Evolutionary conservation across 352 stramenopile genomes (phyloP), one percentile per base, ranked within the genome.

Genomic region (Globisporangium spiculum): DNA sequence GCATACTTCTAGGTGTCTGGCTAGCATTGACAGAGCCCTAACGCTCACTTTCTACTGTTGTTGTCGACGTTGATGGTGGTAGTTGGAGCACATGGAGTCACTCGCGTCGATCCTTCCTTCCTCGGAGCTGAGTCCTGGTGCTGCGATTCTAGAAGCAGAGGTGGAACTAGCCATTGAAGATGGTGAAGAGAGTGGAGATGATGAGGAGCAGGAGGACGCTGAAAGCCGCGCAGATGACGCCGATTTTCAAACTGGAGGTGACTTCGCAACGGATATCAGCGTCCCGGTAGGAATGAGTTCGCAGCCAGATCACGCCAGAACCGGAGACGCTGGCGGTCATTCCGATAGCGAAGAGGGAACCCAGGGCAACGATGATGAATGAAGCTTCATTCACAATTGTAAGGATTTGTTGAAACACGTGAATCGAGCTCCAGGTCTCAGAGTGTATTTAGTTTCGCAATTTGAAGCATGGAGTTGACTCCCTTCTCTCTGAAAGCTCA

Each of bases 11-110:
- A 18, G 12, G 24, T 44, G 20, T 44, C 8, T 56, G 4, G 24
- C 20, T 14, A 22, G 55, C 24, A 12, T 60, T 16, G 27, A 0
- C 26, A 22, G 18, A 20, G 41, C 22, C 5, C 41, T 50, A 4
- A 50, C n/a, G 59, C 27, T 27, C 7, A 7, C 41, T 12, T n/a
- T 60, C 26, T 16, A 16, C 9, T n/a, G 56, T 30, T 38, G 38
- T 46, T 46, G 38, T 20, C 20, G 38, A 18, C 16, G 38, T 20
- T 46, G 38, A 18, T 46, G 38, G 12, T 46, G 32, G 7, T 57
- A 86, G 73, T 63, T 90, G 50, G 78, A 89, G 36, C 72, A 86
- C 16, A 77, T 88, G 22, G 81, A 86, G 59, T 80, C 77, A 6
- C 67, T 90, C 22, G 65, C 73, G 26, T 78, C 77, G 18, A 60